These are phyloP conservation scores for Sclerotinia trifoliorum DNA, from an alignment of 2,329 filamentous ascomycete species.

Conservation along the genomic window DNA sequence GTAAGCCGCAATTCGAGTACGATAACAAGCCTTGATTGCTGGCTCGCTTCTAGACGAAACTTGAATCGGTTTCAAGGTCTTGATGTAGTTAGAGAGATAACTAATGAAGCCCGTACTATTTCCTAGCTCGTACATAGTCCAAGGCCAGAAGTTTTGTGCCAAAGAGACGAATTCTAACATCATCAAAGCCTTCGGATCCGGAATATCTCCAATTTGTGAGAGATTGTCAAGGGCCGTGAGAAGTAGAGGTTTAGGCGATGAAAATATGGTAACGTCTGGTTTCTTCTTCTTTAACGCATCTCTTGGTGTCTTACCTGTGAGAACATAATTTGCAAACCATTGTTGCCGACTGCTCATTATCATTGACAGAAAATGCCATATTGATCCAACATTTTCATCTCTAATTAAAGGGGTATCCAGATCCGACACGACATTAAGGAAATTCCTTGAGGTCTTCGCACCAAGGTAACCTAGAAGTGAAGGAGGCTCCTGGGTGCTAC, in stretches of 20 bases:
- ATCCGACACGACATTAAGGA: conserved; percentile 73
- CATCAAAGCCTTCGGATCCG: conserved; percentile 65
- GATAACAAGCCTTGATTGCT: conserved; percentile 49
- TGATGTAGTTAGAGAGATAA: conserved; percentile 69
- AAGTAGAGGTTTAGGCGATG: conserved; percentile 61
- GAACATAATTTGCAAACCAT: conserved; percentile 90
- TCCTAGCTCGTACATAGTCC: conserved; percentile 80
- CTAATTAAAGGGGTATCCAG: conserved; percentile 75
- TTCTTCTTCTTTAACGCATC: conserved; percentile 61
- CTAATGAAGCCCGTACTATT: conserved; percentile 72
- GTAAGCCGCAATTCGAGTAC: conserved; percentile 73
- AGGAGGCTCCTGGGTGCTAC: conserved; percentile 71
- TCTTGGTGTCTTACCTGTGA: conserved; percentile 83
- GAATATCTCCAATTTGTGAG: conserved; percentile 60
- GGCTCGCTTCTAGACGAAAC: conserved; percentile 53
- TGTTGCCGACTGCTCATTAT: conserved; percentile 89
- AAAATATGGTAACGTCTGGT: conserved; percentile 46
- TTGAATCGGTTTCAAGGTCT: conserved; percentile 53
- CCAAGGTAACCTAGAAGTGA: conserved; percentile 91
- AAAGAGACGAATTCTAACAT: conserved; percentile 84
- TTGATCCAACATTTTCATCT: conserved; percentile 60
- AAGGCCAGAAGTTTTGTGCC: conserved; percentile 93
- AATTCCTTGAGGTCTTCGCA: conserved; percentile 76
- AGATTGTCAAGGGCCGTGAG: conserved; percentile 70
- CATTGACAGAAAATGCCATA: conserved; percentile 84